Conservation (phyloP, 805 yeast species). For the Lachancea sp. region DNA sequence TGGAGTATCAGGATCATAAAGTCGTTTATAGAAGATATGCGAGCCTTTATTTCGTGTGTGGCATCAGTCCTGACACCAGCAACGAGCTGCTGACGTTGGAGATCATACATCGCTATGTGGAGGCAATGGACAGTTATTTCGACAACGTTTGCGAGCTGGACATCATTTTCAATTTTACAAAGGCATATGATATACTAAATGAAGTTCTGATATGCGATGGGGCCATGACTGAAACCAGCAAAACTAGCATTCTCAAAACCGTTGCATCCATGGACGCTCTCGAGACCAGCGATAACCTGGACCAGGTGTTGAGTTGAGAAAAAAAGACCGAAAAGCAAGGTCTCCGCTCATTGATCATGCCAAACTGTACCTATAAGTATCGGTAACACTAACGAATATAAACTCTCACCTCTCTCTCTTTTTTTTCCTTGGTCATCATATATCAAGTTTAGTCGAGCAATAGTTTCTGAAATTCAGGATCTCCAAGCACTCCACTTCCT, state of each 20-base stretch:
- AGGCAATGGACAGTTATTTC: conserved; percentile 91
- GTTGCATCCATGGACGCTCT: conserved; percentile 82
- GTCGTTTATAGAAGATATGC: conserved; percentile 91
- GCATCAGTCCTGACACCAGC: conserved; percentile 46
- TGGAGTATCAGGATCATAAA: conserved; percentile 72
- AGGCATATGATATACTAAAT: conserved; percentile 87
- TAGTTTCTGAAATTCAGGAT: conserved; percentile 17
- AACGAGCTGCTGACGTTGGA: conserved; percentile 86
- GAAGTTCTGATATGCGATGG: conserved; percentile 83
- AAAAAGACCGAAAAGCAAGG: too few relatives aligned
- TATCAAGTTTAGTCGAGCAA: conserved; percentile 1
- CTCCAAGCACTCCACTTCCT: conserved; percentile 21
- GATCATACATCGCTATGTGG: conserved; percentile 86
- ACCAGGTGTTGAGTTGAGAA: conserved; percentile 34
- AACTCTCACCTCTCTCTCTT: too few relatives aligned
- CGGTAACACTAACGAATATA: neutral
- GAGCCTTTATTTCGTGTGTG: conserved; percentile 82
- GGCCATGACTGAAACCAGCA: conserved; percentile 73
- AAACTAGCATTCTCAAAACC: conserved; percentile 67
- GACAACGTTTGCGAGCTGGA: conserved; percentile 96
- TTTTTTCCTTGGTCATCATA: too few relatives aligned
- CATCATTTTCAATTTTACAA: conserved; percentile 90
- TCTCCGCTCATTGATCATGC: too few relatives aligned
- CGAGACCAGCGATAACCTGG: conserved; percentile 66
- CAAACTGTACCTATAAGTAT: too few relatives aligned